A percentile compares a stretch with the other conserved stretches of the same genome.
Conservation (phyloP, 129 eudicot species). For the Helianthus tuberosus region DNA sequence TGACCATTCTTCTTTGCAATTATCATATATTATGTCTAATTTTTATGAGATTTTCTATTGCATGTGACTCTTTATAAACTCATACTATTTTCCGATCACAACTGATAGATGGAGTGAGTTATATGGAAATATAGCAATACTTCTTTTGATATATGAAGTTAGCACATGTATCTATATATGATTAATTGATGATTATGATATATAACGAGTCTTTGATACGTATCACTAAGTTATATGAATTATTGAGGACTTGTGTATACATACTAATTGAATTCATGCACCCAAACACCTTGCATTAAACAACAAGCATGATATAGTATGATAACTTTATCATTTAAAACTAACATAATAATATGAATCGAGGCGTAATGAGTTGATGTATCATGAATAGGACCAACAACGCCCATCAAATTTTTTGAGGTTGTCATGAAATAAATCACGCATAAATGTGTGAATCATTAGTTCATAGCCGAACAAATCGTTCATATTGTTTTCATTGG, state of each 20-base stretch:
- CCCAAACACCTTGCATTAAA: conserved; percentile 27
- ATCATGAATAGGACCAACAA: conserved; percentile 12
- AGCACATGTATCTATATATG: neutral
- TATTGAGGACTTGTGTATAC: conserved; percentile 25
- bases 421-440: neutral
- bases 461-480: conserved; percentile 4
- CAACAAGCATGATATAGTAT: neutral
- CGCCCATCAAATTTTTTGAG: neutral
- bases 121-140: conserved; percentile 3
- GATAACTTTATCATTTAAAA: conserved; percentile 26
- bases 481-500: conserved; percentile 22
- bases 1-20: neutral
- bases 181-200: conserved; percentile 33
- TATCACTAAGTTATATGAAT: conserved; percentile 20
- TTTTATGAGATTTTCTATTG: neutral
- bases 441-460: neutral
- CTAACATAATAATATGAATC: conserved; percentile 17
- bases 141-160: conserved; percentile 1
- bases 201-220: conserved; percentile 26
- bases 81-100: neutral
- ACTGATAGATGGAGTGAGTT: conserved; percentile 6
- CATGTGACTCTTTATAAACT: neutral
- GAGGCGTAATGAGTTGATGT: conserved; percentile 29
- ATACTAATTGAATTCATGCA: conserved; percentile 23
- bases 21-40: neutral